These are phyloP conservation scores for Phytophthora pluvialis DNA, from an alignment of 352 stramenopile genomes.

Conservation along the genomic window DNA sequence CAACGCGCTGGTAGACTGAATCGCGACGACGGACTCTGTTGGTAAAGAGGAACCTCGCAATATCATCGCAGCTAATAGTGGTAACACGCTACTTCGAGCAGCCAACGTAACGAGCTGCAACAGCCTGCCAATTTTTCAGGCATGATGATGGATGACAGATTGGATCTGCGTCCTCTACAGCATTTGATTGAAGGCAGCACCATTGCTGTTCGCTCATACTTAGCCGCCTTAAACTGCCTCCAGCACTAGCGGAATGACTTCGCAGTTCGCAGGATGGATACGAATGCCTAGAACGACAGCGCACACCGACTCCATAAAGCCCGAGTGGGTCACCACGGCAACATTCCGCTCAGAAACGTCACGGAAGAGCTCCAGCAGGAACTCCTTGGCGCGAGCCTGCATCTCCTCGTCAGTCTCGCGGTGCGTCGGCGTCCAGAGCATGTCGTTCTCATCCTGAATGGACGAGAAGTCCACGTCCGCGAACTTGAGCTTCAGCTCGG, in stretches of 20 bases:
- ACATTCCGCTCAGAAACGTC: constrained; percentile 61
- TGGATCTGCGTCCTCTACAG: background rate
- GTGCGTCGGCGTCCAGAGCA: constrained; percentile 59
- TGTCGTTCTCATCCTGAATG: constrained; percentile 61
- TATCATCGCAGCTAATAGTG: too few relatives aligned
- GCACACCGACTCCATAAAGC: constrained; percentile 70
- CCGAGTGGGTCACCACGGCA: constrained; percentile 68
- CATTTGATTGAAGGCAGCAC: too few relatives aligned
- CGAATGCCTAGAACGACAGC: constrained; percentile 47
- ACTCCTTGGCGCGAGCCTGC: constrained; percentile 46
- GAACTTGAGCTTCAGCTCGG: constrained; percentile 58
- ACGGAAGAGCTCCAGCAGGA: constrained; percentile 62
- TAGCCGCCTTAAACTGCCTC: constrained; percentile 22
- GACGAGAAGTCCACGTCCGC: constrained; percentile 65
- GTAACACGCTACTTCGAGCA: background rate
- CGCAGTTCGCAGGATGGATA: constrained; percentile 54
- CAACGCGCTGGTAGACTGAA: constrained; percentile 68
- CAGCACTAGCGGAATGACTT: constrained; percentile 55
- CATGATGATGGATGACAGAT: constrained; percentile 8
- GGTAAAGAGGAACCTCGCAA: background rate
- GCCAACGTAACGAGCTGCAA: background rate
- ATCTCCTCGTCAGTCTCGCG: constrained; percentile 73
- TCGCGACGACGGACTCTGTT: too few relatives aligned
- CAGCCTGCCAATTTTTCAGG: background rate
- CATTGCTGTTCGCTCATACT: too few relatives aligned